Evolutionary conservation across 2,329 filamentous ascomycete genomes (phyloP).

Genomic region (Neurospora sp.): DNA sequence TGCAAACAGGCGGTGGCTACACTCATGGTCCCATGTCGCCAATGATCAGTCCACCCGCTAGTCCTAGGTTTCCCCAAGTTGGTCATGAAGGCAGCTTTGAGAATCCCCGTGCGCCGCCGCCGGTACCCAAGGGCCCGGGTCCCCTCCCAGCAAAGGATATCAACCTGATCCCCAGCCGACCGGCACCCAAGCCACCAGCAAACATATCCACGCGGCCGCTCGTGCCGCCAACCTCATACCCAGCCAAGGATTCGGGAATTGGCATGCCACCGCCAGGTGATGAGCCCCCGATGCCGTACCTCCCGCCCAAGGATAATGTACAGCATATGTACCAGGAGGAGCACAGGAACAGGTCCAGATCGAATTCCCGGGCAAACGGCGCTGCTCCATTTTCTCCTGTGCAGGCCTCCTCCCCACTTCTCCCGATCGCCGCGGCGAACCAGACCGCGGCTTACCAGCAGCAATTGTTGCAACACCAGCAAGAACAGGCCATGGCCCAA

Average conservation of each 20-base stretch:
- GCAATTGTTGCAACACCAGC: constrained; percentile 66
- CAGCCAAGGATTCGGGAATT: constrained; percentile 53
- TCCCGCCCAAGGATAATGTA: constrained; percentile 42
- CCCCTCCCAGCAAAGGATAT: constrained; percentile 41
- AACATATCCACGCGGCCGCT: not conserved
- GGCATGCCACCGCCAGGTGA: constrained; percentile 50
- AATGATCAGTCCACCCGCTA: constrained; percentile 68
- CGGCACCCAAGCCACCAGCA: constrained; percentile 55
- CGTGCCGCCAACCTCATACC: constrained; percentile 56
- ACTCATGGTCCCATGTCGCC: constrained; percentile 47
- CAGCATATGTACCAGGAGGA: constrained; percentile 54
- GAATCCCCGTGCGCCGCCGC: constrained; percentile 87
- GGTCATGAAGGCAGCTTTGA: constrained; percentile 93
- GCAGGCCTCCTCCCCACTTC: constrained; percentile 24
- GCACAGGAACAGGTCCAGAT: constrained; percentile 48
- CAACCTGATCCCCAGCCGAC: constrained; percentile 67
- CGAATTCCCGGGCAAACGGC: constrained; percentile 55
- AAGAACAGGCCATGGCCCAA: constrained; percentile 73
- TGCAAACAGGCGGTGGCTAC: constrained; percentile 31
- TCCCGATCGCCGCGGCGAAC: constrained; percentile 30
- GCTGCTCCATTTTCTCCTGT: constrained; percentile 39
- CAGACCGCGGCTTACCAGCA: constrained; percentile 48
- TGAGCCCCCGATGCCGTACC: constrained; percentile 39
- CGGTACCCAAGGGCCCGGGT: constrained; percentile 57
- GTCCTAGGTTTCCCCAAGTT: constrained; percentile 73